Evolutionary conservation across 2,329 filamentous ascomycete genomes (phyloP), one percentile per base, ranked within the genome.

Genomic region (Penicillium sumatraense): DNA sequence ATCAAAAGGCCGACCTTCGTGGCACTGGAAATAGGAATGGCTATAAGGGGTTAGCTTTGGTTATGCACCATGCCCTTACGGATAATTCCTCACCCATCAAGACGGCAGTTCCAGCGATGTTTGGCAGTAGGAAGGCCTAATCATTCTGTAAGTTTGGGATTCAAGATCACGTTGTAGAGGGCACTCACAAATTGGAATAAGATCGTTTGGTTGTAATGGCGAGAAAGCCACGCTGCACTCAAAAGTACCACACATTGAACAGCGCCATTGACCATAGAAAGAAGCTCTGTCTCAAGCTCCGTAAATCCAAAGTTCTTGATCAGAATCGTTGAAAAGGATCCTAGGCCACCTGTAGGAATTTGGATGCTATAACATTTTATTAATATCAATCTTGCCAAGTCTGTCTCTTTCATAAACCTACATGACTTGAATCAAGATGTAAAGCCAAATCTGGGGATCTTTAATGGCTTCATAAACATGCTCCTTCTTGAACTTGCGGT

Each of bases 241-340:
- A 54, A 18, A 9, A 54, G 40, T 18, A 50, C 52, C n/a, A 50
- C 47, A 11, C 38, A 44, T n/a, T 49, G 47, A 44, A 49, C 40
- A 8, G 47, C 52, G 5, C 52, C 52, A 18, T 44, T 24, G 20
- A 54, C 40, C 52, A 54, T 54, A 13, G 52, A 54, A 7, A 54
- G 41, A 3, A 54, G 40, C 23, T 54, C 35, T 2, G 52, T 54
- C 20, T 54, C 29, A 14, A 54, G 46, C 18, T 33, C 41, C 9
- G 38, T 50, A 16, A 45, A 54, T n/a, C 47, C 45, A 33, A 54
- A 54, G 21, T 42, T 48, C 23, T 54, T 45, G 21, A 54, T 54
- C 8, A 54, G 29, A 44, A 54, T 50, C 3, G 38, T 50, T 7
- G 46, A 48, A 33, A 45, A 54, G 14, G 52, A 44, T 31, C 52